phyloP scores from a whole-genome alignment of 305 asterid species.

The Salvia sclarea region DNA sequence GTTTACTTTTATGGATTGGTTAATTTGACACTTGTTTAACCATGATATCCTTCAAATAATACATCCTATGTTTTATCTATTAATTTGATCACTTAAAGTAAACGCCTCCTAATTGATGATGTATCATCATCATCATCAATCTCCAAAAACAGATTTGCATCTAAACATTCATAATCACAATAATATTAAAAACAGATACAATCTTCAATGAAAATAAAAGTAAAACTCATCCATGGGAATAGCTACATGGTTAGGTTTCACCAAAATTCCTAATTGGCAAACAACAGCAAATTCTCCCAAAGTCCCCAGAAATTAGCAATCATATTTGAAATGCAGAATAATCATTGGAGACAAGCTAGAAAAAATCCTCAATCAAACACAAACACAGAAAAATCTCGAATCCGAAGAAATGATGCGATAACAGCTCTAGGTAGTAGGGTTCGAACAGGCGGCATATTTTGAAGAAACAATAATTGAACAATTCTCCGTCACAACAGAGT shows the following conservation, averaged over 20 bases:
- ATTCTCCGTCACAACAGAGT: neutral
- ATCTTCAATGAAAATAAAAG: neutral
- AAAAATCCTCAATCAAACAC: neutral
- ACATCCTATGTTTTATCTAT: too few relatives aligned
- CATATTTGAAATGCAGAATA: neutral
- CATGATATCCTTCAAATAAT: too few relatives aligned
- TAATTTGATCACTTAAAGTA: too few relatives aligned
- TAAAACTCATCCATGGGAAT: neutral
- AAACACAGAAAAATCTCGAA: neutral
- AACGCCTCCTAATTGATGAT: too few relatives aligned
- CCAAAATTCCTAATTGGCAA: conserved; percentile 3
- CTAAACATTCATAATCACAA: neutral
- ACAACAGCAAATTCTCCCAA: neutral
- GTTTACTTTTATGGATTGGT: too few relatives aligned
- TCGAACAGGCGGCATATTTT: conserved; percentile 19
- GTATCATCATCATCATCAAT: neutral
- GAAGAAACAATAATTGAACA: neutral
- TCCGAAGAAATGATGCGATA: neutral
- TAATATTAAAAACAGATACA: neutral
- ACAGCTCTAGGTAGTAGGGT: neutral
- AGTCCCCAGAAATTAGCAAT: neutral
- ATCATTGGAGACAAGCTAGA: neutral
- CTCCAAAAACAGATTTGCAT: neutral
- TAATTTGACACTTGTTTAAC: too few relatives aligned
- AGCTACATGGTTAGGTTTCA: neutral